Evolutionary conservation across 169 alveolate species (phyloP).

Genomic region (Babesia gibsoni): DNA sequence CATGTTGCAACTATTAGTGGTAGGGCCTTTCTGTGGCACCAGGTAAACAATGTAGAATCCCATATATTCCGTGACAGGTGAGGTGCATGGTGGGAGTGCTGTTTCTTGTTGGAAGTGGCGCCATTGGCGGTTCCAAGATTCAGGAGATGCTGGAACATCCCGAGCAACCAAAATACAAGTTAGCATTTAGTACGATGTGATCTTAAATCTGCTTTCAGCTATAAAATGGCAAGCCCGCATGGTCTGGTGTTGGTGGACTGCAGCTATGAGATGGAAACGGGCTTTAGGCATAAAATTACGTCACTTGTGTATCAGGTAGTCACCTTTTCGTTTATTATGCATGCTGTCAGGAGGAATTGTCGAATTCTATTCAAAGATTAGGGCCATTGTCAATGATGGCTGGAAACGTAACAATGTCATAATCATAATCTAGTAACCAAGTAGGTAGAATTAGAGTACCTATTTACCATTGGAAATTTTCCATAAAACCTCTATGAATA

Average conservation of each 20-base stretch:
- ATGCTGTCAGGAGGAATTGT: neutral
- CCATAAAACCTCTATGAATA: too few species aligned
- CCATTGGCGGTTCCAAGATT: neutral
- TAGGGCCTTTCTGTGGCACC: conserved; percentile 34
- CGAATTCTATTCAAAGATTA: conserved; percentile 2
- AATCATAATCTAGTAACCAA: too few species aligned
- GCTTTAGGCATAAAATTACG: neutral
- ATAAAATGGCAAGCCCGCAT: conserved; percentile 39
- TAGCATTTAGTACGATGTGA: neutral
- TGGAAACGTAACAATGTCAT: too few species aligned
- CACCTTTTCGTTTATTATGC: neutral
- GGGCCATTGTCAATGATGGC: conserved; percentile 33
- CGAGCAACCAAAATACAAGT: conserved; percentile 10
- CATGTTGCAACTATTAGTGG: conserved; percentile 22
- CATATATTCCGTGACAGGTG: neutral
- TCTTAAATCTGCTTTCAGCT: neutral
- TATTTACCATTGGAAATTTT: too few species aligned
- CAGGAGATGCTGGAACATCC: conserved; percentile 16
- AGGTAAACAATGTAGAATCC: neutral
- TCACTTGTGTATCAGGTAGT: conserved; percentile 1
- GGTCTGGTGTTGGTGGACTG: conserved; percentile 17
- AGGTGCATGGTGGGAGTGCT: conserved; percentile 28
- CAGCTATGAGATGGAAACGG: neutral
- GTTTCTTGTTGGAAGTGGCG: conserved; percentile 10
- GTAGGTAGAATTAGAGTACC: too few species aligned